Evolutionary conservation across 345 rosid genomes (phyloP), one percentile per base, ranked within the genome.

Genomic region (Rhodamnia rubescens): DNA sequence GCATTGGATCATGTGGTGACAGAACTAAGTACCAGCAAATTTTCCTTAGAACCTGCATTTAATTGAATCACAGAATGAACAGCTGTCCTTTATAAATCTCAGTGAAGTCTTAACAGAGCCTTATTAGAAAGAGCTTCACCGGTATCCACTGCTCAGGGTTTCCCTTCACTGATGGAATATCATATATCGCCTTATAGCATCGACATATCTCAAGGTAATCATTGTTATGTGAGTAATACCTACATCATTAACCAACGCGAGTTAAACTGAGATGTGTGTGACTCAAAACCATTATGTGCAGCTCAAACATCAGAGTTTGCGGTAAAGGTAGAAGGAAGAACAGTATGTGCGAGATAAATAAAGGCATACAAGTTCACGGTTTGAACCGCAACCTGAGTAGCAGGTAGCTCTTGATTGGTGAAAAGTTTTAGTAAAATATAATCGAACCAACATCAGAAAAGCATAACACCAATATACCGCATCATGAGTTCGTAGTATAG

Each of bases 101-200:
- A 85, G 53, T 0, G 13, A 69, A 18, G 26, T 69, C 47, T 69
- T 36, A 69, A 69, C 47, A 69, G 32, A 69, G 40, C 78, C 47
- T 36, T 18, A 18, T 36, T 36, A 18, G 26, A 21, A 82, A 57
- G 83, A 87, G 82, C 53, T 85, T 89, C 89, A 95, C 99, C 51
- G 96, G 98, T 87, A 89, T 92, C 98, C 98, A 95, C 64, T 90
- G 95, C 74, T 87, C 92, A 24, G 98, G 92, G 85, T 88, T 90
- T 90, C 93, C 99, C 89, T 88, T 94, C 82, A 98, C 95, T 58
- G 96, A 91, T 29, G 95, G 98, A 85, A 98, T 98, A 90, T 96
- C 97, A 86, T 98, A 98, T 61, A 98, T 98, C 4, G 98, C 87
- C 96, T 94, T 95, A 85, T 95, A 95, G 96, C 96, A 95, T 85